phyloP scores from a whole-genome alignment of 257 asterid species.

The Solanum chaucha region DNA sequence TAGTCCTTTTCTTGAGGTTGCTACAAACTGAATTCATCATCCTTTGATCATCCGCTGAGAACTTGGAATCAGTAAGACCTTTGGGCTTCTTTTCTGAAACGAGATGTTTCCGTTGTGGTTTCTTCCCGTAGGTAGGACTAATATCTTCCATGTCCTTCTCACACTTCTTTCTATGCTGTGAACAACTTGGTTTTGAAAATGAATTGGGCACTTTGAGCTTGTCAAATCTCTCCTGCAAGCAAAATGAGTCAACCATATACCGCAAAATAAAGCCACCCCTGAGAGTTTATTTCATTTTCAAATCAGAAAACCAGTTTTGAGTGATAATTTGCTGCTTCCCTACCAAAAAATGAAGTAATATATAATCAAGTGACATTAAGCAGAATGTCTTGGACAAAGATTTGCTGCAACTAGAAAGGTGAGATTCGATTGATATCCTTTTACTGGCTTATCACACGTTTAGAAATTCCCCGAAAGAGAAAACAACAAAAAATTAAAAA shows the following conservation, averaged over 20 bases:
- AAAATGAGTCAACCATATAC: not conserved
- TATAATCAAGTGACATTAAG: not conserved
- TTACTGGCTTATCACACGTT: not conserved
- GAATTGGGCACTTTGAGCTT: conserved; percentile 20
- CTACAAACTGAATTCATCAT: conserved; percentile 19
- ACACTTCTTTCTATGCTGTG: conserved; percentile 13
- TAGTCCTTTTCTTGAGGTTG: conserved; percentile 17
- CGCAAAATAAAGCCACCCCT: not conserved
- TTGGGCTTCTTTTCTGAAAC: conserved; percentile 15
- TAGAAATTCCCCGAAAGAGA: not conserved
- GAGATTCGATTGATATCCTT: not conserved
- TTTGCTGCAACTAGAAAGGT: not conserved
- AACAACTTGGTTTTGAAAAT: conserved; percentile 10
- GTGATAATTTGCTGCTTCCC: not conserved
- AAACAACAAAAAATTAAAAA: not conserved
- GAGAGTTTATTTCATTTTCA: not conserved
- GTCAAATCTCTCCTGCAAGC: conserved; percentile 33
- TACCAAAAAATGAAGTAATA: not conserved
- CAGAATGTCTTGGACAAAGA: not conserved
- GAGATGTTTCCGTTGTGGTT: conserved; percentile 11
- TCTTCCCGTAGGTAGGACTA: conserved; percentile 14
- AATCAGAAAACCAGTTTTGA: not conserved
- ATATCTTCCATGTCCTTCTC: conserved; percentile 4
- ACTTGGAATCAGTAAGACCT: conserved; percentile 12
- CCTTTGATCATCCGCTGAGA: conserved; percentile 14